Evolutionary conservation across 169 alveolate species (phyloP).

Genomic region (Babesia ovata): DNA sequence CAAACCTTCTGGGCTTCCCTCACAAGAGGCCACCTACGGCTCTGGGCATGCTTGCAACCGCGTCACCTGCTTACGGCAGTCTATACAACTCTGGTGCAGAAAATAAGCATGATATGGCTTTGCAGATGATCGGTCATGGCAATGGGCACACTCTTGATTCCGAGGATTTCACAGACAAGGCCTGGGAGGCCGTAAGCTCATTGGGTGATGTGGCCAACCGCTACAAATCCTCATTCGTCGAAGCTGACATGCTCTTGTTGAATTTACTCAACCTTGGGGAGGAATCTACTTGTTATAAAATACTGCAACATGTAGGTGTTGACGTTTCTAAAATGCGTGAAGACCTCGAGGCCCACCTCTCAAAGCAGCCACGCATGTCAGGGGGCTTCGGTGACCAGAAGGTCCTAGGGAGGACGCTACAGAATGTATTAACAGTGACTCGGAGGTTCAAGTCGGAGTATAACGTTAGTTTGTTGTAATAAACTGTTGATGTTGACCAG

Average conservation of each 20-base stretch:
- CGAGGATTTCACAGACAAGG: constrained; percentile 86
- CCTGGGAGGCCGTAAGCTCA: constrained; percentile 86
- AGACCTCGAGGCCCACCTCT: constrained; percentile 78
- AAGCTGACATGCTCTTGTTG: constrained; percentile 83
- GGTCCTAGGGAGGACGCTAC: constrained; percentile 83
- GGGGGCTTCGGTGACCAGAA: constrained; percentile 87
- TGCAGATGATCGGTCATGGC: constrained; percentile 63
- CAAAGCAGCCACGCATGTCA: constrained; percentile 81
- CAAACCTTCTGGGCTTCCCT: constrained; percentile 1
- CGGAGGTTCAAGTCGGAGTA: constrained; percentile 80
- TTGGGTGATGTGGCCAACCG: constrained; percentile 78
- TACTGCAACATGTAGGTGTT: constrained; percentile 72
- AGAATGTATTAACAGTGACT: constrained; percentile 78
- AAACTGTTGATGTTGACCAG: constrained; percentile 7
- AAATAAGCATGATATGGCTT: constrained; percentile 28
- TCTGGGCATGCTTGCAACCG: constrained; percentile 29
- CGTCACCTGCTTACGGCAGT: background rate
- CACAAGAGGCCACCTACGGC: constrained; percentile 26
- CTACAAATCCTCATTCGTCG: constrained; percentile 82
- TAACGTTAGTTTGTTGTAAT: constrained; percentile 31
- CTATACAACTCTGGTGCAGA: background rate
- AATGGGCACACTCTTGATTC: constrained; percentile 83
- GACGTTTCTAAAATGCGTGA: constrained; percentile 75
- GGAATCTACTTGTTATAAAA: constrained; percentile 77
- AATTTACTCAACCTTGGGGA: constrained; percentile 76